Evolutionary conservation across 495 filamentous ascomycete species (phyloP), one percentile per base, ranked within the genome.

Genomic region (Penicillium tannophilum): DNA sequence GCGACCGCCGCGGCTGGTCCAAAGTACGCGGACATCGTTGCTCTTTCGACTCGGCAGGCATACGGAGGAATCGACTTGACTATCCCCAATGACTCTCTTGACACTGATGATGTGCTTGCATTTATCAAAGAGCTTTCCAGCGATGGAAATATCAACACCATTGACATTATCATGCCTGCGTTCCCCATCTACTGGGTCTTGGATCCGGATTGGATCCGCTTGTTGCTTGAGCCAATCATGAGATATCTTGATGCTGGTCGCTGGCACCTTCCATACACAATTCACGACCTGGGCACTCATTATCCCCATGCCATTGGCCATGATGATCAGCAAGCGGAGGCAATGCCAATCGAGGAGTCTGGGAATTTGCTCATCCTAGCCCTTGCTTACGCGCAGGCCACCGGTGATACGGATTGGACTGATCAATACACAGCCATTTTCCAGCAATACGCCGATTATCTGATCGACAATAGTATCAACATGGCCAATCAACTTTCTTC

Each of bases 61-160:
- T 82, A 76, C 55, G 80, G 76, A 51, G 78, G 73, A 9, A 76
- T 79, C 51, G 80, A 82, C 30, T 36, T 82, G 36, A 78, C 72
- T 1, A 76, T 82, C 28, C 71, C 77, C 6, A 61, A 68, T 12
- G 68, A 74, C 36, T 75, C 78, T 31, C 76, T 73, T 11, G 71
- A 76, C 59, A 78, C 74, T 12, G 66, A 65, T 35, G 69, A 74
- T 54, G 67, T 73, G 41, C 65, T 84, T 57, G 72, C 77, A 12
- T 84, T 82, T 50, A 66, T 83, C 57, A 83, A 84, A 55, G 80
- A 83, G 62, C 76, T 83, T 26, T 79, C 75, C 8, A 80, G 74
- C 30, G 72, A 84, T 56, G 81, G 80, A 9, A 81, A 83, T 52
- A 63, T 81, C 50, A 83, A 83, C 53, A 84, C 80, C 3, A 68